These are phyloP conservation scores for Candida suzukii DNA, from an alignment of 805 yeast genomes.

Conservation along the genomic window DNA sequence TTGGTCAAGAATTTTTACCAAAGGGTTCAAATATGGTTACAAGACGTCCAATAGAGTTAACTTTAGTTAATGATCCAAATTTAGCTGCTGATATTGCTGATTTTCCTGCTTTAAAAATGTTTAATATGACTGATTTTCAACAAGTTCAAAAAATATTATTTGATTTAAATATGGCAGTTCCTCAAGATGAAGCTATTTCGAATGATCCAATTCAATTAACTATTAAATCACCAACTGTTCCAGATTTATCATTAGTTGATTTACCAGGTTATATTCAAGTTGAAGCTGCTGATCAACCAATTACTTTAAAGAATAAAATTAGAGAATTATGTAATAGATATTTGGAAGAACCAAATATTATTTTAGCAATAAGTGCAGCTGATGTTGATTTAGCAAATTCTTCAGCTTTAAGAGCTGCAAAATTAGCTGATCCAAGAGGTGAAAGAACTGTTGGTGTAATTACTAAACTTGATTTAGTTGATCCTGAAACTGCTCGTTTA, in stretches of 20 bases:
- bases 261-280: slow-evolving; percentile 96
- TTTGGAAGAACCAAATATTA: slow-evolving; percentile 86
- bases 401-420: slow-evolving; percentile 86
- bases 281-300: slow-evolving; percentile 95
- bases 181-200: slow-evolving; percentile 77
- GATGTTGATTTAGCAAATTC: slow-evolving; percentile 98
- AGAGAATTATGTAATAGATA: slow-evolving; percentile 77
- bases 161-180: slow-evolving; percentile 90
- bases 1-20: slow-evolving; percentile 96
- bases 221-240: slow-evolving; percentile 82
- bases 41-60: slow-evolving; percentile 92
- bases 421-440: slow-evolving; percentile 86
- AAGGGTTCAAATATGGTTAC: slow-evolving; percentile 99
- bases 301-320: slow-evolving; percentile 71
- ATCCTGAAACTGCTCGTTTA: slow-evolving; percentile 60
- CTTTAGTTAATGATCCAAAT: slow-evolving; percentile 80
- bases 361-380: slow-evolving; percentile 93
- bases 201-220: slow-evolving; percentile 92
- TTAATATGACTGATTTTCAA: slow-evolving; percentile 76
- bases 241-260: slow-evolving; percentile 91
- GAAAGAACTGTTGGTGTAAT: slow-evolving; percentile 95
- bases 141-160: slow-evolving; percentile 83
- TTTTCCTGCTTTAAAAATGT: slow-evolving; percentile 83
- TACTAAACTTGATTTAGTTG: slow-evolving; percentile 88
- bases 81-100: slow-evolving; percentile 81